These are phyloP conservation scores for Coemansia javaensis DNA, from an alignment of 192 early-diverging fungal species.

Conservation along the genomic window DNA sequence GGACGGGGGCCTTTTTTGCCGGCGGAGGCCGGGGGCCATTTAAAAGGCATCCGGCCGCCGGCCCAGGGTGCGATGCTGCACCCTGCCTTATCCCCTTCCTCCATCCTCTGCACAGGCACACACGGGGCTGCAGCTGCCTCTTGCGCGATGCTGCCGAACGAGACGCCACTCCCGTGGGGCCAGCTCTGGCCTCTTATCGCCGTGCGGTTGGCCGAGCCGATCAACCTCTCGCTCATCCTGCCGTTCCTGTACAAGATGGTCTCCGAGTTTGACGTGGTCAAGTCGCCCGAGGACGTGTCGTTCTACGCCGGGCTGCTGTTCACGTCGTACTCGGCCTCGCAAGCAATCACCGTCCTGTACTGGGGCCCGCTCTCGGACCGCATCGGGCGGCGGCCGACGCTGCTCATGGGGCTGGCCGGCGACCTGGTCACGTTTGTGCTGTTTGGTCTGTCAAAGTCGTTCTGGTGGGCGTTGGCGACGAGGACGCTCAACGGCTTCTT, in stretches of 20 bases:
- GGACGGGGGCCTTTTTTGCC: no score
- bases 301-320: constrained; percentile 59
- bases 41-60: no score
- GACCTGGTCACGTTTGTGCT: constrained; percentile 60
- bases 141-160: no score
- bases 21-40: no score
- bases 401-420: constrained; percentile 71
- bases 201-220: constrained; percentile 56
- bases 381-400: constrained; percentile 68
- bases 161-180: constrained; percentile 35
- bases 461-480: constrained; percentile 54
- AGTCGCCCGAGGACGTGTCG: constrained; percentile 67
- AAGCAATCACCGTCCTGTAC: constrained; percentile 46
- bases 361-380: constrained; percentile 73
- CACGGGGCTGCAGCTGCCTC: no score
- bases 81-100: no score
- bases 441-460: constrained; percentile 65
- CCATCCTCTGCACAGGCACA: no score
- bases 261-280: constrained; percentile 45
- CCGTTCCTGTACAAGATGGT: constrained; percentile 42
- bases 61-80: no score
- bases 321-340: constrained; percentile 46
- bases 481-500: constrained; percentile 62
- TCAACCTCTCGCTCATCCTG: constrained; percentile 66
- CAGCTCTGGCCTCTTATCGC: constrained; percentile 20